phyloP scores from a whole-genome alignment of 2,329 filamentous ascomycete species.

The Trichoderma koningii region DNA sequence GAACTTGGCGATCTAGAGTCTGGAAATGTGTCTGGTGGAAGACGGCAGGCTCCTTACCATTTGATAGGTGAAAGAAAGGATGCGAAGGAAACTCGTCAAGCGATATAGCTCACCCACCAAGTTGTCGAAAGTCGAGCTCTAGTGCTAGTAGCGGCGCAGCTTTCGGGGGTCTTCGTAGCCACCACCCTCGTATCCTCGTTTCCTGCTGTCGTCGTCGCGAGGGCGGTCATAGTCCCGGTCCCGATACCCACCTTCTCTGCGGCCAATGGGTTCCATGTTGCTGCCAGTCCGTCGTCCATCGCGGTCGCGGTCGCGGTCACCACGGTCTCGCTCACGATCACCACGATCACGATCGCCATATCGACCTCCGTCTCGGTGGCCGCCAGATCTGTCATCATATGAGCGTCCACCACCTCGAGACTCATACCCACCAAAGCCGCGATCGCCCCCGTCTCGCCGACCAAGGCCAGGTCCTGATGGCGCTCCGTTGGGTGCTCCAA shows the following conservation, averaged over 20 bases:
- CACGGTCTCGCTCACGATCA: conserved; percentile 45
- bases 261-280: conserved; percentile 82
- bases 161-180: conserved; percentile 77
- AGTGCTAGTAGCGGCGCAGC: conserved; percentile 61
- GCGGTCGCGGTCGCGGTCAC: conserved; percentile 32
- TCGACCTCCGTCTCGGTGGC: conserved; percentile 50
- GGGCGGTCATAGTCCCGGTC: conserved; percentile 55
- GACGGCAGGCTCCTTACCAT: conserved; percentile 26
- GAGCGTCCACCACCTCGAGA: conserved; percentile 59
- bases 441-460: conserved; percentile 48
- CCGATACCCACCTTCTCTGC: conserved; percentile 61
- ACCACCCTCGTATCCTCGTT: conserved; percentile 76
- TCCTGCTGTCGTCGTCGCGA: conserved; percentile 60
- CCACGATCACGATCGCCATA: conserved; percentile 46
- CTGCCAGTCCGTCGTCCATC: conserved; percentile 62
- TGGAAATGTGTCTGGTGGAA: conserved; percentile 9
- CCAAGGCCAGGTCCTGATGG: conserved; percentile 61
- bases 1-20: conserved; percentile 12
- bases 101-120: conserved; percentile 24
- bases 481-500: conserved; percentile 57
- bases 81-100: conserved; percentile 22
- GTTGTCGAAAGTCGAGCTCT: not conserved
- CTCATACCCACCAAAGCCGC: conserved; percentile 58
- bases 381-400: conserved; percentile 60
- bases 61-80: conserved; percentile 21